Base-by-base conservation (phyloP, 2,329 filamentous ascomycete genomes). In the Fusarium buharicum region DNA sequence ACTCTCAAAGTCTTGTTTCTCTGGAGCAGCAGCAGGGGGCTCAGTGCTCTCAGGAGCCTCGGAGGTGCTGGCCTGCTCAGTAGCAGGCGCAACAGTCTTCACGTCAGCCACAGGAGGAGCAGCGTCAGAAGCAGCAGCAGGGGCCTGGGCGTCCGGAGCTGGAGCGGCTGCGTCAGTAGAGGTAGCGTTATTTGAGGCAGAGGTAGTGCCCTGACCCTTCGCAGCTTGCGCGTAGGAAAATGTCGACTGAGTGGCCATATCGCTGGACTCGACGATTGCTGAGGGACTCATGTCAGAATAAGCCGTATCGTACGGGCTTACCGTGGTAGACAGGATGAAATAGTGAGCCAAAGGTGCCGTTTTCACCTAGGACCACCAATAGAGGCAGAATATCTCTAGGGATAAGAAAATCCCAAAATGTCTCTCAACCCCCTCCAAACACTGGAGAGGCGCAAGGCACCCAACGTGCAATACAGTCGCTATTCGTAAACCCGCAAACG, bases 181-280 rank as follows among this genome's bases (percentile, higher is more conserved):
- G 38, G 70, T 45, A 57, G 59, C 68, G 30, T 66, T 55, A 65
- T 64, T 73, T 55, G 73, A 73, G 24, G 72, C 74, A 62, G 70
- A 70, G 50, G 70, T 58, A 51, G 74, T 60, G 63, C 85, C 79
- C 70, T 90, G 85, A 72, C 93, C 92, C 77, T 95, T 95, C 58
- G 94, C 94, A 73, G 94, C 94, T 84, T 97, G 93, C 71, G 94
- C 94, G 78, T 98, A 98, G 58, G 94, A 97, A 75, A 97, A 97
- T 30, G 86, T 82, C 60, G 86, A 82, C 62, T 85, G 70, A 55
- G 77, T 76, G 64, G 84, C 83, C 84, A 86, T 86, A 57, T 76
- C 71, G 67, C 66, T 70, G 53, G 67, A 68, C 53, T 66, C 70
- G 46, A 67, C 55, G 50, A 67, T 61, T 37, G 67, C 66, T 66